Evolutionary conservation across 2,329 filamentous ascomycete species (phyloP).

Genomic region (Pseudogymnoascus verrucosus): DNA sequence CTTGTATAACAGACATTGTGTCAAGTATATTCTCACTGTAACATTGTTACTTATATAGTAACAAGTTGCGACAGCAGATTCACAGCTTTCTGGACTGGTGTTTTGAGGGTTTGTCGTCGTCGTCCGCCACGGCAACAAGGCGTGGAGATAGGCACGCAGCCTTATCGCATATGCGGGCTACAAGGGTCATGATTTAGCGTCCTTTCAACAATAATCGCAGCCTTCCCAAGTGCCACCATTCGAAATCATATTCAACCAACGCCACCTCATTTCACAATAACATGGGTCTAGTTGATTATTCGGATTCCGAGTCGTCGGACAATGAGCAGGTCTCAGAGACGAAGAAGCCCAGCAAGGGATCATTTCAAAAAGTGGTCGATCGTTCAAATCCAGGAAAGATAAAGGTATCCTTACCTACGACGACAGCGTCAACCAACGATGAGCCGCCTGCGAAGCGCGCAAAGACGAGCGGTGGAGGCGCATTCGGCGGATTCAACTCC

Average conservation of each 20-base stretch:
- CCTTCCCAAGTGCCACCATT: neutral
- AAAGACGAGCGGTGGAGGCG: slow-evolving; percentile 45
- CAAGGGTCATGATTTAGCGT: neutral
- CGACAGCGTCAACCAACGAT: slow-evolving; percentile 35
- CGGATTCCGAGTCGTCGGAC: slow-evolving; percentile 52
- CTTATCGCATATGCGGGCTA: slow-evolving; percentile 7
- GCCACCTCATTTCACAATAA: slow-evolving; percentile 11
- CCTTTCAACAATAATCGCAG: neutral
- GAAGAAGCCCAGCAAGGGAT: slow-evolving; percentile 39
- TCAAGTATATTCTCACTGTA: neutral
- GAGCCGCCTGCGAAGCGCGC: slow-evolving; percentile 65
- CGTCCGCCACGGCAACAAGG: neutral
- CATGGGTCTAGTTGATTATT: slow-evolving; percentile 64
- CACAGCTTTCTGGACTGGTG: neutral
- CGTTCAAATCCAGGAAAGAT: slow-evolving; percentile 77
- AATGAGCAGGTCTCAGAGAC: slow-evolving; percentile 30
- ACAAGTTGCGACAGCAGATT: slow-evolving; percentile 1
- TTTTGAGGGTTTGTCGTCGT: neutral
- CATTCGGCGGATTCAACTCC: slow-evolving; percentile 76
- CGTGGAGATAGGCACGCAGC: slow-evolving; percentile 4
- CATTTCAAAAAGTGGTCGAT: slow-evolving; percentile 74
- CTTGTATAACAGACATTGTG: slow-evolving; percentile 31
- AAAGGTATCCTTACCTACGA: slow-evolving; percentile 64
- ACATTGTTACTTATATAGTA: slow-evolving; percentile 3
- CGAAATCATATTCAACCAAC: neutral